Percentiles rank a stretch among this genome's conserved stretches.
Conservation (phyloP, 1,284 basidiomycete species). For the Earliella scabrosa region DNA sequence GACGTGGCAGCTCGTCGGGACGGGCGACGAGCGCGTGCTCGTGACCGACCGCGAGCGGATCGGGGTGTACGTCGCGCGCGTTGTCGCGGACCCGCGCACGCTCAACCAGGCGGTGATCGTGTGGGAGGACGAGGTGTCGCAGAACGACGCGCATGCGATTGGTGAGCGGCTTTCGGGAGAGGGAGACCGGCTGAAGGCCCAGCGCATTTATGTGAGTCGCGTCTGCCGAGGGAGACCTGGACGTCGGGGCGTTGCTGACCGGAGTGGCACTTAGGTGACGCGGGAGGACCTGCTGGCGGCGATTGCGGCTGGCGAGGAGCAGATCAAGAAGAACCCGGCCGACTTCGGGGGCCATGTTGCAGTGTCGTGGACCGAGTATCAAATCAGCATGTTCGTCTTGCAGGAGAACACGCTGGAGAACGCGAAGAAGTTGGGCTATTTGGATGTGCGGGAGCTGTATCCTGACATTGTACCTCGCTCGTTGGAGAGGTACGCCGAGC, state of each 20-base stretch:
- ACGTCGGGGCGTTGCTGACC: too few species aligned
- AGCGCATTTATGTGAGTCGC: conserved; percentile 10
- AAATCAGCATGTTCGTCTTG: conserved; percentile 18
- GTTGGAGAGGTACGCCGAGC: conserved; percentile 20
- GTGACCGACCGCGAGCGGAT: conserved; percentile 23
- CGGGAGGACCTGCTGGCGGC: conserved; percentile 11
- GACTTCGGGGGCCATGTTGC: background rate
- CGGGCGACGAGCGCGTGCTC: conserved; percentile 18
- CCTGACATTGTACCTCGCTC: conserved; percentile 15
- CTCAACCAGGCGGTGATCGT: conserved; percentile 31
- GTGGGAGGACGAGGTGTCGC: conserved; percentile 32
- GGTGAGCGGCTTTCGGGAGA: conserved; percentile 21
- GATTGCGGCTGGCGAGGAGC: background rate
- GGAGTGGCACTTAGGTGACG: conserved; percentile 7
- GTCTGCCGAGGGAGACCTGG: too few species aligned
- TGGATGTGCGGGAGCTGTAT: conserved; percentile 25
- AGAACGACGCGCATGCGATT: conserved; percentile 18
- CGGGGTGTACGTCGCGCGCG: conserved; percentile 28
- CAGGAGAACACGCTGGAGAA: conserved; percentile 26
- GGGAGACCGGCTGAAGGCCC: conserved; percentile 11
- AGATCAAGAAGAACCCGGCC: background rate
- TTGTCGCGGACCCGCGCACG: conserved; percentile 32
- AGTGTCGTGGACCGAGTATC: conserved; percentile 11
- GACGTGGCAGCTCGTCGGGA: conserved; percentile 8
- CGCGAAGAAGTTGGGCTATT: conserved; percentile 19